Evolutionary conservation across 2,329 filamentous ascomycete species (phyloP), one percentile per base, ranked within the genome.

Genomic region (Magnaporthiopsis incrustans): DNA sequence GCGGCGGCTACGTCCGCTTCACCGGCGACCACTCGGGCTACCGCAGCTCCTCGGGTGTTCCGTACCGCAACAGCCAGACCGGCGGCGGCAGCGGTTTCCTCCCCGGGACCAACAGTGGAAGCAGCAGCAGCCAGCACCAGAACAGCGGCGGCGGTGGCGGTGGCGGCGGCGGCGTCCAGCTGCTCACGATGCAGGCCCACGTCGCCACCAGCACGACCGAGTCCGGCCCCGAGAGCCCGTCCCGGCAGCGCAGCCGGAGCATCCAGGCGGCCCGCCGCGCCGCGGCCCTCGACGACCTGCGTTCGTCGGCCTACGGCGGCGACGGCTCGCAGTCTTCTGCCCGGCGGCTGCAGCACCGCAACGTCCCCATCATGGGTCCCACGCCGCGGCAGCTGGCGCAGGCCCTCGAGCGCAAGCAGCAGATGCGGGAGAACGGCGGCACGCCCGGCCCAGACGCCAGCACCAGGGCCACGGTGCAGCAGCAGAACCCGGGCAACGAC

Each of bases 111-210:
- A 18, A 38, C 38, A 56, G 53, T 22, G 50, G 60, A 27, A 38
- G 35, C 15, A 38, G 35, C 35, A 38, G 12, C 12, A 62, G 38
- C 38, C 32, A 53, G 22, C 32, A 57, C 27, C 60, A 56, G 10
- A 32, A 62, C 18, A 33, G 22, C 50, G 57, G 50, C 60, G 30
- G 50, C 14, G n/a, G 30, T 22, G 26, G 22, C 50, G 57, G 50
- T 44, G 30, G 50, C 14, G n/a, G 30, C 22, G 26, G 26, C 26
- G 53, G 50, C 35, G 35, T 35, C 32, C 32, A 14, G 6, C 25
- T 63, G 30, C 53, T 63, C 50, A 63, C 61, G 27, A 57, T 57
- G 61, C 50, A 59, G 32, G 26, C 61, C 12, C 53, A 63, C 61
- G 32, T 25, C 30, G 32, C 60, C 25, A 30, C 27, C 25, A 32